Base-by-base conservation (phyloP, 176 grass and related monocot species). In the Tillandsia fasciculata region DNA sequence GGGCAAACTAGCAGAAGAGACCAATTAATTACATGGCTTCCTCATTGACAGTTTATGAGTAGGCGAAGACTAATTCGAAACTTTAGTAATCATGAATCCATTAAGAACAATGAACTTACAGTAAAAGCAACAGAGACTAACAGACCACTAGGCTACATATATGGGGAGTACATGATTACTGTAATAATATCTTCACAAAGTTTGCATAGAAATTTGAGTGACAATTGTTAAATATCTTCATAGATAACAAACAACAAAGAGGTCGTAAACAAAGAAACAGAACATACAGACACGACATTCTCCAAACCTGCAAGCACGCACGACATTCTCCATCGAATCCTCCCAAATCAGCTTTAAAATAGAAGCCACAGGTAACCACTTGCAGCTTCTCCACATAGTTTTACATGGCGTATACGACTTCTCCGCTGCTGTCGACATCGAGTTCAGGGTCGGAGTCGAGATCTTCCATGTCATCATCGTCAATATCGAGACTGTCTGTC, bases 381-480 rank as follows among this genome's bases (percentile, higher is more conserved):
- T 18, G 13, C 18, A 3, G n/a, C 4, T 8, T 17, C n/a, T 59
- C 6, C 12, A 8, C 47, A 69, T 11, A 69, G 56, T 53, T 61
- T 74, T 72, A 83, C 79, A 83, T 78, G 48, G 87, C 91, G 64
- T 81, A 79, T 28, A 83, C 70, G 28, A 83, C 69, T 70, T 87
- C 84, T 49, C 87, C 87, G 5, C 87, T 90, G 70, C 81, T 83
- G 58, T 85, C 87, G 0, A 83, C 75, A 76, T 95, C 81, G 14
- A 77, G 13, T 13, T 96, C 91, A 23, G 80, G 59, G 67, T 90
- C 92, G 10, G 85, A 91, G 67, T 96, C 92, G 7, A 89, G 63
- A 70, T 91, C 88, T n/a, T 90, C 87, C 81, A 76, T 87, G 17
- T 87, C 83, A 28, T 96, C 92, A 5, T 89, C 33, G 4, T 42